A percentile compares a stretch with the other conserved stretches of the same genome.
phyloP scores from a whole-genome alignment of 2,329 filamentous ascomycete genomes.

The Diaporthe sp. region DNA sequence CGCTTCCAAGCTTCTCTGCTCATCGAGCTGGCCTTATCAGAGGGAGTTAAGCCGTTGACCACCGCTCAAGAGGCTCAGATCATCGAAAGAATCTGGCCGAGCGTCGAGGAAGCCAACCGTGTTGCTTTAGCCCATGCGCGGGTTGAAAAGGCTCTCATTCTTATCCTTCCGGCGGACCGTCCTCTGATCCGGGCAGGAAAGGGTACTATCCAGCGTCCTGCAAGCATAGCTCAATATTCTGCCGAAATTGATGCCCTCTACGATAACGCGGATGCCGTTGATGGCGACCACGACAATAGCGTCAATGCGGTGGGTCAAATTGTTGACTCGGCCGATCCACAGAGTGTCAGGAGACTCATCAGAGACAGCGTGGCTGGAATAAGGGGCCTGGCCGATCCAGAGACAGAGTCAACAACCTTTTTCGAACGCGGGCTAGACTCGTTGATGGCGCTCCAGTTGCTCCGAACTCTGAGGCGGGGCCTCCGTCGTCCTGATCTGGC shows the following conservation, averaged over 20 bases:
- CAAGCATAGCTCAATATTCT: not conserved
- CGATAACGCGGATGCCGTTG: not conserved
- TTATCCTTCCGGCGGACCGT: not conserved
- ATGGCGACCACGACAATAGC: not conserved
- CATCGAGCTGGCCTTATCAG: slow-evolving; percentile 54
- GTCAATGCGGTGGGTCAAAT: not conserved
- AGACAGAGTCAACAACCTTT: not conserved
- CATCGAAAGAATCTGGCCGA: slow-evolving; percentile 24
- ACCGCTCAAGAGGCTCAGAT: not conserved
- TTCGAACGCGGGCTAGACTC: not conserved
- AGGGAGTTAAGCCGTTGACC: not conserved
- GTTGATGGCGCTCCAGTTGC: not conserved
- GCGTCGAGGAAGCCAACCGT: slow-evolving; percentile 26
- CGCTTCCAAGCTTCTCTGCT: slow-evolving; percentile 14
- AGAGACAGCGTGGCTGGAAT: not conserved
- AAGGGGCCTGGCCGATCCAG: not conserved
- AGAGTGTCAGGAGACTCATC: not conserved
- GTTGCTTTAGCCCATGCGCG: slow-evolving; percentile 6
- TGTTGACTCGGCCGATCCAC: not conserved
- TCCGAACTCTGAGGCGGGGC: not conserved
- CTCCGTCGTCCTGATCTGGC: not conserved
- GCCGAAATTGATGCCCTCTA: not conserved
- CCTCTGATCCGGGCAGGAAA: slow-evolving; percentile 28
- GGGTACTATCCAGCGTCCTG: slow-evolving; percentile 8
- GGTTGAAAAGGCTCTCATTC: slow-evolving; percentile 2